Evolutionary conservation across 208 protist genomes (phyloP).

Genomic region (Crithidia fasciculata): DNA sequence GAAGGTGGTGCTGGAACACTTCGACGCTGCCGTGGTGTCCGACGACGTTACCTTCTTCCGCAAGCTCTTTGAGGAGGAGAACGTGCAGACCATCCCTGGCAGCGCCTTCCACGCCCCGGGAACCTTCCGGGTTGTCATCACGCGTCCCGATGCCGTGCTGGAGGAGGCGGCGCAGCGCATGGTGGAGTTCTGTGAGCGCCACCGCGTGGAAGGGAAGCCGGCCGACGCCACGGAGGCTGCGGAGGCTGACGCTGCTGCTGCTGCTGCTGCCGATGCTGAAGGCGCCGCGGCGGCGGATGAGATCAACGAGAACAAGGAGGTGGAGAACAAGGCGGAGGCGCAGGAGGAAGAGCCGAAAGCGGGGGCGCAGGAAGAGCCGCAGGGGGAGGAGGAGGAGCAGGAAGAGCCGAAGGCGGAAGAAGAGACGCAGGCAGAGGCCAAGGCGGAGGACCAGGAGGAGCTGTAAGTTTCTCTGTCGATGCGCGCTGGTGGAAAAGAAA

Average conservation of each 20-base stretch:
- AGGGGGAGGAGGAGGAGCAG: not conserved
- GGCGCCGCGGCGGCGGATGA: not conserved
- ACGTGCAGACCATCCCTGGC: slow-evolving; percentile 88
- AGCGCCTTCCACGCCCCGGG: slow-evolving; percentile 66
- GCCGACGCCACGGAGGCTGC: not conserved
- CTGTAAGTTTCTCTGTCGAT: too few relatives aligned
- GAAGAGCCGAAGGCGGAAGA: slow-evolving; percentile 3
- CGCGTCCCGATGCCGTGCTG: slow-evolving; percentile 63
- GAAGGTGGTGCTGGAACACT: slow-evolving; percentile 71
- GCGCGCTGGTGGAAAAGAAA: too few relatives aligned
- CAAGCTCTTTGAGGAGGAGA: slow-evolving; percentile 76
- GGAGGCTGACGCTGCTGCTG: not conserved
- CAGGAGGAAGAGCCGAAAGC: not conserved
- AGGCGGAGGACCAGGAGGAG: too few relatives aligned
- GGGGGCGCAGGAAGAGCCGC: not conserved
- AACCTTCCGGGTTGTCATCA: slow-evolving; percentile 80
- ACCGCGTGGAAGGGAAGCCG: slow-evolving; percentile 25
- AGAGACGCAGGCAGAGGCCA: not conserved
- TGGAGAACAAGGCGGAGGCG: slow-evolving; percentile 1
- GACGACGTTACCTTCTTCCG: slow-evolving; percentile 80
- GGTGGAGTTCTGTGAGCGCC: slow-evolving; percentile 65
- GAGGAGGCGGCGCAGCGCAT: slow-evolving; percentile 81
- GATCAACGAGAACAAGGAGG: not conserved
- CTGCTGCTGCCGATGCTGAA: not conserved
- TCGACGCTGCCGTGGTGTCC: slow-evolving; percentile 53